These are phyloP conservation scores for Ascochyta fabae DNA, from an alignment of 2,329 filamentous ascomycete species.

Conservation along the genomic window DNA sequence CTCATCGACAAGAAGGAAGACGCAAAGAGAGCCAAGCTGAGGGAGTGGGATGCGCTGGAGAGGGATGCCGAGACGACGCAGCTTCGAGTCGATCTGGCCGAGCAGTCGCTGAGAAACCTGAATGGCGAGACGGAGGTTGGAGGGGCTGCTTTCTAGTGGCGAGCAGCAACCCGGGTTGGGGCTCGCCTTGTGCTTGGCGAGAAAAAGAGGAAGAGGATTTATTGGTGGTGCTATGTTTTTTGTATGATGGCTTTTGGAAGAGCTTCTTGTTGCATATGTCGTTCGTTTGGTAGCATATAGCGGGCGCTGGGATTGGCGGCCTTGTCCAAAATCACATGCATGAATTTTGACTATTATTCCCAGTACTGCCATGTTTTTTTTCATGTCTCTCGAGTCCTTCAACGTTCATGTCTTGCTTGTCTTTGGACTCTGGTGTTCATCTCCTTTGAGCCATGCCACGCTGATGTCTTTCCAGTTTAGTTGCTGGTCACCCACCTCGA, in stretches of 20 bases:
- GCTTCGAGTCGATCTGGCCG: slow-evolving; percentile 55
- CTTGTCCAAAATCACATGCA: not conserved
- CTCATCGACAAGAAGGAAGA: slow-evolving; percentile 56
- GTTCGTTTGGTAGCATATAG: slow-evolving; percentile 20
- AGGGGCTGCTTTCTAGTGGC: slow-evolving; percentile 44
- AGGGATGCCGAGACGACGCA: slow-evolving; percentile 54
- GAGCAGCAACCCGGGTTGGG: not conserved
- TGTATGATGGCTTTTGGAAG: slow-evolving; percentile 9
- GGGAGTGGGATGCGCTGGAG: slow-evolving; percentile 56
- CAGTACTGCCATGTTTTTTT: too few species aligned
- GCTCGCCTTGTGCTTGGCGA: not conserved
- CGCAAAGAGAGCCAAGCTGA: slow-evolving; percentile 50
- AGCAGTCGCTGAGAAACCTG: slow-evolving; percentile 52
- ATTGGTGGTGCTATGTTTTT: slow-evolving; percentile 2
- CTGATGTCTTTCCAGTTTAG: not conserved
- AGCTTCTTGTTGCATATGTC: slow-evolving; percentile 15
- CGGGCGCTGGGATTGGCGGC: slow-evolving; percentile 17
- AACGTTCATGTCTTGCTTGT: too few species aligned
- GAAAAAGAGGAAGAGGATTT: too few species aligned
- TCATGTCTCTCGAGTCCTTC: too few species aligned
- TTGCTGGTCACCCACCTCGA: slow-evolving; percentile 29
- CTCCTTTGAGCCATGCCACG: not conserved
- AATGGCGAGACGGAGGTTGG: slow-evolving; percentile 50
- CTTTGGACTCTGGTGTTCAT: not conserved
- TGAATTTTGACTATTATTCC: too few species aligned